A percentile compares a stretch with the other conserved stretches of the same genome.
Evolutionary conservation across 1,284 basidiomycete genomes (phyloP).

Genomic region (Heterobasidion annosum): DNA sequence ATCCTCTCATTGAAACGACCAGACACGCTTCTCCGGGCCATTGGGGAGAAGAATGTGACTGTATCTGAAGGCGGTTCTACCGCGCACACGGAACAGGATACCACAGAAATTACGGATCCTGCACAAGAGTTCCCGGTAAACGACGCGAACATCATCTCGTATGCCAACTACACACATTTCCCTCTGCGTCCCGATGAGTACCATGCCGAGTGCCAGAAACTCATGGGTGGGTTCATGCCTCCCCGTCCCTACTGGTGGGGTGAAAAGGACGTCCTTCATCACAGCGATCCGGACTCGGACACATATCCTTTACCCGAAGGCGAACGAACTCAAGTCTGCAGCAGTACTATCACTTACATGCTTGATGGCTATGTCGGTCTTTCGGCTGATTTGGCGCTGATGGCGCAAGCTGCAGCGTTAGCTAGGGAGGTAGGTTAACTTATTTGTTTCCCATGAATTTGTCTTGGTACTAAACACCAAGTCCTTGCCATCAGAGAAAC

Average conservation of each 20-base stretch:
- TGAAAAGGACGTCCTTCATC: conserved; percentile 39
- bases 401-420: conserved; percentile 56
- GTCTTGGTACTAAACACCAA: conserved; percentile 1
- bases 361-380: conserved; percentile 58
- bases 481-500: conserved; percentile 15
- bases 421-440: conserved; percentile 44
- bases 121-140: background rate
- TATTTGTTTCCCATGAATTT: background rate
- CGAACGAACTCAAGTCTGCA: conserved; percentile 31
- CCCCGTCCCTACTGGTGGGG: conserved; percentile 48
- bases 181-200: conserved; percentile 49
- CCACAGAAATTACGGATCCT: background rate
- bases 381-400: conserved; percentile 50
- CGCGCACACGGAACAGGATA: conserved; percentile 2
- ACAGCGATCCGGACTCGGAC: conserved; percentile 23
- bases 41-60: conserved; percentile 22
- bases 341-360: conserved; percentile 60
- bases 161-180: conserved; percentile 51
- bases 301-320: conserved; percentile 22
- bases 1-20: conserved; percentile 42
- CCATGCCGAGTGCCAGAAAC: conserved; percentile 41
- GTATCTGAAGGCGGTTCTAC: conserved; percentile 1
- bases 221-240: conserved; percentile 37
- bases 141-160: conserved; percentile 34
- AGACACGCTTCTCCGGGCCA: conserved; percentile 33